Percentiles rank a stretch among this genome's conserved stretches.
Evolutionary conservation across 805 yeast species (phyloP).

Genomic region (Blastobotrys mokoenaii): DNA sequence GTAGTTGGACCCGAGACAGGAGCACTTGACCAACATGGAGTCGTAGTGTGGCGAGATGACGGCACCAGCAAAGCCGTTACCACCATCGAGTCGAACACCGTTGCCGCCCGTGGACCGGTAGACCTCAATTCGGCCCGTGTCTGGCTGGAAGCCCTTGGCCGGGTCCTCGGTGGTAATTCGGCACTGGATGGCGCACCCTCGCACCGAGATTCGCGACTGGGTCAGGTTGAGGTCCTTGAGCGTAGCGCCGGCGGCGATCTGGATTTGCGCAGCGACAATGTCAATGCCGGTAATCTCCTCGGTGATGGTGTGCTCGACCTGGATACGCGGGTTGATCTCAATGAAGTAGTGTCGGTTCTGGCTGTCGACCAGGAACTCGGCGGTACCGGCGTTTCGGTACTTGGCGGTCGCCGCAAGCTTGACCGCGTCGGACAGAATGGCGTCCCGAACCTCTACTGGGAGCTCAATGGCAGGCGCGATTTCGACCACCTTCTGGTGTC

Average conservation of each 20-base stretch:
- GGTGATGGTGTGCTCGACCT: conserved; percentile 97
- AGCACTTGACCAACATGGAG: conserved; percentile 95
- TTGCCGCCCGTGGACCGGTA: conserved; percentile 99
- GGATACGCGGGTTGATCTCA: conserved; percentile 96
- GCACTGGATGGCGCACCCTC: conserved; percentile 98
- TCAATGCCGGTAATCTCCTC: conserved; percentile 99
- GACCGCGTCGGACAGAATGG: conserved; percentile 91
- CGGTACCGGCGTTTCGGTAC: conserved; percentile 97
- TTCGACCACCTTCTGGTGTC: conserved; percentile 98
- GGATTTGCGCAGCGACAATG: conserved; percentile 96
- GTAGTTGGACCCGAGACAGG: conserved; percentile 93
- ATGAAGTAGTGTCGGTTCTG: conserved; percentile 95
- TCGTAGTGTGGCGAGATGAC: conserved; percentile 96
- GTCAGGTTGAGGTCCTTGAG: conserved; percentile 82
- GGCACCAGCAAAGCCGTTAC: conserved; percentile 96
- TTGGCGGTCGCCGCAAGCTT: conserved; percentile 80
- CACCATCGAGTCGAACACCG: conserved; percentile 98
- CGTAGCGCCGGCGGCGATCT: conserved; percentile 97
- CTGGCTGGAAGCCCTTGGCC: conserved; percentile 92
- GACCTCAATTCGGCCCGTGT: conserved; percentile 96
- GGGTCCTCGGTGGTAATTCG: conserved; percentile 99
- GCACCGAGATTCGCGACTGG: conserved; percentile 89
- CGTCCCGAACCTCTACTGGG: conserved; percentile 76
- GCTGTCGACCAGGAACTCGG: conserved; percentile 89
- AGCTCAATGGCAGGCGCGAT: conserved; percentile 95